Base-by-base conservation (phyloP, 2,329 filamentous ascomycete genomes). In the Colletotrichum sp. region DNA sequence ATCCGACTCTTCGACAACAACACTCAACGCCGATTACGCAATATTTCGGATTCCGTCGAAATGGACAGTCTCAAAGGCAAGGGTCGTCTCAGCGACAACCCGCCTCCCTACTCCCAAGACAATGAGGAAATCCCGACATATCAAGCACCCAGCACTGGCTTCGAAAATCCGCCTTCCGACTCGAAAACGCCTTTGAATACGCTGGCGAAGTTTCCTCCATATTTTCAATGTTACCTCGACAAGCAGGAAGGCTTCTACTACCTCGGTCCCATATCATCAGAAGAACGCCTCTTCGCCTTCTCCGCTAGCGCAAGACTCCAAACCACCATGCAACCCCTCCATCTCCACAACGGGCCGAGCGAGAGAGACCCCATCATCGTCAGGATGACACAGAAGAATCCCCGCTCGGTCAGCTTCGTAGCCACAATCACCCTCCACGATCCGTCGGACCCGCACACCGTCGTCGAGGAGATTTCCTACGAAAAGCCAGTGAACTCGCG, bases 281-380 rank as follows among this genome's bases (percentile, higher is more conserved):
- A 63, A 30, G 59, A 63, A 63, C 30, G 59, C 8, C 32, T 32
- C 12, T 63, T 63, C n/a, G 59, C 59, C 1, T 21, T 63, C 7
- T 63, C 59, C 28, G 59, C 59, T 34, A 63, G 59, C 59, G 59
- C 59, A 30, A 63, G 21, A 34, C 30, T 63, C 28, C 32, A 63
- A n/a, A 34, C 59, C 59, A 63, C 18, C 59, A 36, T 63, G 28
- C 59, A 63, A 34, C 59, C 59, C 30, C 59, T 63, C 59, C 59
- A 63, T 34, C 30, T 63, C 59, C 59, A 63, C 59, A 36, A 63
- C 59, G 59, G 59, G 18, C 59, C 59, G 59, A 63, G 28, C 28
- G 59, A 63, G n/a, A n/a, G 59, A 9, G 59, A 63, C 12, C 30
- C 59, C 28, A 63, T 63, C 59, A 63, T 63, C 8, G 59, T 34